Evolutionary conservation across 1,139 yeast species (phyloP).

Genomic region (Zhuliangozyma blackwelliae): DNA sequence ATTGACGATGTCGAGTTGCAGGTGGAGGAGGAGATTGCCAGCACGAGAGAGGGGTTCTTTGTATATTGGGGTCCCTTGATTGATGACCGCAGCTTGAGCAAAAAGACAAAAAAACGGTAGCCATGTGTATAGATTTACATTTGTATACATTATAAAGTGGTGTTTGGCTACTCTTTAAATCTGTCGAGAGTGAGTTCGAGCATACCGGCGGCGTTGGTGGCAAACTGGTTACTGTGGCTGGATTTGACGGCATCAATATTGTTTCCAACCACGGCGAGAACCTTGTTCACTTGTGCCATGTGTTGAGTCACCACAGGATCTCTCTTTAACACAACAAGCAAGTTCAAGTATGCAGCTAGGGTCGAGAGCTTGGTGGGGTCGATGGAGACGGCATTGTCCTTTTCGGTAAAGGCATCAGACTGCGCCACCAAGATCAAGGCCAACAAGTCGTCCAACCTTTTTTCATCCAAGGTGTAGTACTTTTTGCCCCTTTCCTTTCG

Average conservation of each 20-base stretch:
- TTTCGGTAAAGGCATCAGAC: conserved; percentile 25
- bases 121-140: not conserved
- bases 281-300: conserved; percentile 17
- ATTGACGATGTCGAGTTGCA: conserved; percentile 90
- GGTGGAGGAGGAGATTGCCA: conserved; percentile 91
- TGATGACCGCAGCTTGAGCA: conserved; percentile 45
- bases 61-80: conserved; percentile 93
- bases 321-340: conserved; percentile 43
- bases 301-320: conserved; percentile 17
- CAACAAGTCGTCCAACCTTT: conserved; percentile 36
- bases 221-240: conserved; percentile 15
- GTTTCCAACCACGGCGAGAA: conserved; percentile 14
- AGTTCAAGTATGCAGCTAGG: conserved; percentile 51
- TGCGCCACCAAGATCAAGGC: conserved; percentile 32
- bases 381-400: conserved; percentile 12
- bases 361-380: conserved; percentile 33
- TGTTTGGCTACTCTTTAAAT: conserved; percentile 11
- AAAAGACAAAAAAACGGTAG: conserved; percentile 8
- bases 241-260: conserved; percentile 14
- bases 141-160: not conserved
- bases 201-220: conserved; percentile 35
- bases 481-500: conserved; percentile 17
- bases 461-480: conserved; percentile 34
- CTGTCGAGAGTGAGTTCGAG: conserved; percentile 39
- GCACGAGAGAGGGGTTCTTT: conserved; percentile 93